phyloP scores from a whole-genome alignment of 495 filamentous ascomycete genomes.

The Physcia stellaris region DNA sequence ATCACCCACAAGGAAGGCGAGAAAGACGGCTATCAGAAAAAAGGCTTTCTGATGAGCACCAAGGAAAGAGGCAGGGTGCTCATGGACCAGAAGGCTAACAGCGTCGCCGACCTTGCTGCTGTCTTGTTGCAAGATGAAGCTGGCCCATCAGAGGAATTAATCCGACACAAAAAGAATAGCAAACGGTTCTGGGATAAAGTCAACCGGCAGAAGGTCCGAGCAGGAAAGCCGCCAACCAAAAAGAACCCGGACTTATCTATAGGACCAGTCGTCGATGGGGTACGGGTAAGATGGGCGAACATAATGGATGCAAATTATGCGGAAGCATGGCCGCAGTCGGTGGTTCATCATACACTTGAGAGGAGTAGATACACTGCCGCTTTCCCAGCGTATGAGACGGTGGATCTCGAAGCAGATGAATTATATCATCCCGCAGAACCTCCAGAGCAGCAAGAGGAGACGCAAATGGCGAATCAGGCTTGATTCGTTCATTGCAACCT shows the following conservation, averaged over 20 bases:
- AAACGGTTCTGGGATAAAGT: constrained; percentile 17
- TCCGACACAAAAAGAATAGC: constrained; percentile 10
- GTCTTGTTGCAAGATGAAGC: constrained; percentile 36
- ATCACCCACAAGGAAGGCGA: constrained; percentile 33
- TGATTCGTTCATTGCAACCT: too few species aligned
- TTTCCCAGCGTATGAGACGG: constrained; percentile 5
- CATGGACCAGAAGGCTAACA: constrained; percentile 84
- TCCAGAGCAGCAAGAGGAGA: background rate
- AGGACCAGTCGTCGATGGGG: constrained; percentile 7
- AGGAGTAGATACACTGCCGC: constrained; percentile 16
- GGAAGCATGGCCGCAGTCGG: constrained; percentile 50
- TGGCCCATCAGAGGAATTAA: constrained; percentile 23
- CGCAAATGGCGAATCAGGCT: too few species aligned
- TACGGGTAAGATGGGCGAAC: constrained; percentile 56
- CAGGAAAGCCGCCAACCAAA: constrained; percentile 15
- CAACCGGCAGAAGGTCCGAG: constrained; percentile 19
- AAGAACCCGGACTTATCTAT: constrained; percentile 9
- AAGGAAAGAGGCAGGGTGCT: constrained; percentile 48
- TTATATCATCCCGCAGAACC: background rate
- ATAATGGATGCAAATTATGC: constrained; percentile 52
- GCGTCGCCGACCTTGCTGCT: constrained; percentile 72
- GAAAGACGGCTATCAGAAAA: constrained; percentile 28
- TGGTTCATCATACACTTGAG: constrained; percentile 44
- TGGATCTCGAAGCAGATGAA: background rate
- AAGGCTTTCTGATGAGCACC: constrained; percentile 32